Evolutionary conservation across 1,284 basidiomycete genomes (phyloP).

Genomic region (Limonomyces culmigenus): DNA sequence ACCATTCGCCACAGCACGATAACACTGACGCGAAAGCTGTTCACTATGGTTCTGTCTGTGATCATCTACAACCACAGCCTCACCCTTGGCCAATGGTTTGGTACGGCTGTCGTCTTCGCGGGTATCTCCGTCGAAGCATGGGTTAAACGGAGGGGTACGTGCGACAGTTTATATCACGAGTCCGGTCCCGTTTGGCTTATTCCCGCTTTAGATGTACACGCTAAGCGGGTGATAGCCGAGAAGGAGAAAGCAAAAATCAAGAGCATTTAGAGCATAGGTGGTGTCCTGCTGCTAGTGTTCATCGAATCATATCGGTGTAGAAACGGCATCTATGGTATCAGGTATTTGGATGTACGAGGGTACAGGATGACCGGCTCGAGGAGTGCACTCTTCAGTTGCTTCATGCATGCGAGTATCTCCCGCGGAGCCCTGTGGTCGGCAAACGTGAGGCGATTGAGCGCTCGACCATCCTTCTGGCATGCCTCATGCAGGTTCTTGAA

Average conservation of each 20-base stretch:
- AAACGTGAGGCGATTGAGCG: too few relatives aligned
- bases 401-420: too few relatives aligned
- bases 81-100: slow-evolving; percentile 78
- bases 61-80: slow-evolving; percentile 84
- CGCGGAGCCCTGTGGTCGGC: too few relatives aligned
- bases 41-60: slow-evolving; percentile 95
- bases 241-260: slow-evolving; percentile 72
- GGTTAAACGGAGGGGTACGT: slow-evolving; percentile 66
- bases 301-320: neutral
- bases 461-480: too few relatives aligned
- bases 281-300: neutral
- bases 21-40: slow-evolving; percentile 93
- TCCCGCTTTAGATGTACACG: slow-evolving; percentile 42
- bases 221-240: slow-evolving; percentile 62
- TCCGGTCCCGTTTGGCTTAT: neutral
- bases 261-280: slow-evolving; percentile 28
- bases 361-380: too few relatives aligned
- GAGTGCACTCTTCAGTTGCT: too few relatives aligned
- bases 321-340: neutral
- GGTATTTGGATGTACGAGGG: neutral
- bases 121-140: slow-evolving; percentile 90
- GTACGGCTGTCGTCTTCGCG: slow-evolving; percentile 74
- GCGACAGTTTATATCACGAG: neutral
- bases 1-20: slow-evolving; percentile 45
- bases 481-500: too few relatives aligned